Evolutionary conservation across 257 asterid species (phyloP).

Genomic region (Anisodus acutangulus): DNA sequence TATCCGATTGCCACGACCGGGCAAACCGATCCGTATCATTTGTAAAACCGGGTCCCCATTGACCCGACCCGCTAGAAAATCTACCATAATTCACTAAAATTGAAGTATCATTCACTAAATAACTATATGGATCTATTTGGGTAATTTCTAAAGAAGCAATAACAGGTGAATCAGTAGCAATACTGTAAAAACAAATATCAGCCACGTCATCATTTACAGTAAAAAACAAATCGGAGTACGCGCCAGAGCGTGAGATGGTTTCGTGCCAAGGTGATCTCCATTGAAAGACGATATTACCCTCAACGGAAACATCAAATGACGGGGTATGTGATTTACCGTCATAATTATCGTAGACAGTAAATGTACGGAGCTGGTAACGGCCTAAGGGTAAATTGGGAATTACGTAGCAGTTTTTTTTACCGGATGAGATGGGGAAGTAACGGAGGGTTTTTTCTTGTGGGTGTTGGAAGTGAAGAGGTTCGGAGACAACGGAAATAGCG

Average conservation of each 20-base stretch:
- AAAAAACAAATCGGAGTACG: constrained; percentile 86
- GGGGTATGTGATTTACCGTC: constrained; percentile 83
- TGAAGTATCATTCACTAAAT: constrained; percentile 40
- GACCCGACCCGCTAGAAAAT: constrained; percentile 77
- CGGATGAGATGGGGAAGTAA: constrained; percentile 76
- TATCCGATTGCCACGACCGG: constrained; percentile 82
- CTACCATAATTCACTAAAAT: constrained; percentile 79
- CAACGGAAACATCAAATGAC: constrained; percentile 88
- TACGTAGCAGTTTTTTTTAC: constrained; percentile 87
- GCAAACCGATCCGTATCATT: constrained; percentile 82
- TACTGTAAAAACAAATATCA: constrained; percentile 87
- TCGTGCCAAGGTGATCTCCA: constrained; percentile 94
- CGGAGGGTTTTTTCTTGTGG: constrained; percentile 88
- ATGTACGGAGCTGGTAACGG: constrained; percentile 64
- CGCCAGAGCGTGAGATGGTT: constrained; percentile 65
- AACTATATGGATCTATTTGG: constrained; percentile 59
- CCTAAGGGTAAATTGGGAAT: constrained; percentile 47
- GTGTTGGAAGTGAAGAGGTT: constrained; percentile 79
- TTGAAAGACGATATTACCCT: constrained; percentile 82
- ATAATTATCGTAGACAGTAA: constrained; percentile 88
- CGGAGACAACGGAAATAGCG: constrained; percentile 71
- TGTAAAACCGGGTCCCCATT: constrained; percentile 94
- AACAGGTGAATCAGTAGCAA: constrained; percentile 93
- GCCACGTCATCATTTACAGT: constrained; percentile 43
- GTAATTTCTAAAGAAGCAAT: constrained; percentile 68